Evolutionary conservation across 306 rosid species (phyloP).

Genomic region (Hylodesmum podocarpum): DNA sequence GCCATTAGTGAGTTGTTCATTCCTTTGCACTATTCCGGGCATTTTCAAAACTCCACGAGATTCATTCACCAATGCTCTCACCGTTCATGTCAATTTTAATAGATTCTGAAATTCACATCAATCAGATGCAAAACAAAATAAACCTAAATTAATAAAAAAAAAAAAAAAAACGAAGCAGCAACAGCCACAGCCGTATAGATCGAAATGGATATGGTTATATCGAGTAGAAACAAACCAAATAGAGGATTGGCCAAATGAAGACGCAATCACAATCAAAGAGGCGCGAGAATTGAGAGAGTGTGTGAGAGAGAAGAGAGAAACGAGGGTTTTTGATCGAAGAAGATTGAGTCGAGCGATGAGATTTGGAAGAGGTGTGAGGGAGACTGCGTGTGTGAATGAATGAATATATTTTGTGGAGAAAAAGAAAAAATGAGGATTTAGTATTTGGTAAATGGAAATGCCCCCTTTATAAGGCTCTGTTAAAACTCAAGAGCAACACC

Average conservation of each 20-base stretch:
- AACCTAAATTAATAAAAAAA: conserved; percentile 26
- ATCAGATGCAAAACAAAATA: conserved; percentile 27
- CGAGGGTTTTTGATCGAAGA: conserved; percentile 58
- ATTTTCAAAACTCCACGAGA: conserved; percentile 56
- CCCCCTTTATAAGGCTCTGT: conserved; percentile 29
- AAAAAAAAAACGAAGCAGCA: conserved; percentile 24
- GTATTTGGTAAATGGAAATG: conserved; percentile 26
- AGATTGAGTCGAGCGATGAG: conserved; percentile 48
- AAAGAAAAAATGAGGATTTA: conserved; percentile 16
- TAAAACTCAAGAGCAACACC: conserved; percentile 24
- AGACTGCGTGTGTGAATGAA: conserved; percentile 42
- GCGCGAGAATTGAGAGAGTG: conserved; percentile 31
- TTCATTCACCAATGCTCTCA: conserved; percentile 50
- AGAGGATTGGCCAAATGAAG: conserved; percentile 4
- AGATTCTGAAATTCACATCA: conserved; percentile 27
- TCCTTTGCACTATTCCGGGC: conserved; percentile 81
- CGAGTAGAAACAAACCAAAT: conserved; percentile 3
- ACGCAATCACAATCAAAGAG: conserved; percentile 23
- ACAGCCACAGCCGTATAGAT: conserved; percentile 43
- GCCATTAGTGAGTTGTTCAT: conserved; percentile 66
- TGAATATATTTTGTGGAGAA: conserved; percentile 35
- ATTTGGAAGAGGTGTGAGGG: conserved; percentile 67
- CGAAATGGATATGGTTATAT: conserved; percentile 26
- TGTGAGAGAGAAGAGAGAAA: conserved; percentile 11
- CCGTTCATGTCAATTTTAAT: conserved; percentile 39